Percentiles rank a stretch among this genome's conserved stretches.
Evolutionary conservation across 441 rosid species (phyloP).

Genomic region (Bruguiera hainesii): DNA sequence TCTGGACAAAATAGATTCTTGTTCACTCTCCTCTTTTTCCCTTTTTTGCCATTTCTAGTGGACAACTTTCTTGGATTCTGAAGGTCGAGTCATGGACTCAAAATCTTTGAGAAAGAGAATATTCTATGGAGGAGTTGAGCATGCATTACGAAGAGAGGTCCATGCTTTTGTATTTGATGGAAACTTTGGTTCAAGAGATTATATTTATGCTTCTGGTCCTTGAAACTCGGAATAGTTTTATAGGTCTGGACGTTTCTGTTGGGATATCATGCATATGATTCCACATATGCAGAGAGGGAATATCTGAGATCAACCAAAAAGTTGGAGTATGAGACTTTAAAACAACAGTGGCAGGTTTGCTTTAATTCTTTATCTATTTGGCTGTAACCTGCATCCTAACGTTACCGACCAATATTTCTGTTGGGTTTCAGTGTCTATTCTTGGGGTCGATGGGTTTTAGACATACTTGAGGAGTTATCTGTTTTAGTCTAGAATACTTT

Average conservation of each 20-base stretch:
- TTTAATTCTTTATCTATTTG: neutral
- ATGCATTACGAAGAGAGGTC: constrained; percentile 72
- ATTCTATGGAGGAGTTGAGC: constrained; percentile 95
- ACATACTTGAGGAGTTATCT: no score
- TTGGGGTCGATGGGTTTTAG: no score
- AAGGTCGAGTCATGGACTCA: constrained; percentile 77
- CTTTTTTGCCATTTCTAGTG: constrained; percentile 45
- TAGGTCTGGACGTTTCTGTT: constrained; percentile 89
- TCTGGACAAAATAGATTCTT: neutral
- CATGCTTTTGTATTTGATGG: constrained; percentile 17
- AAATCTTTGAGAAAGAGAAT: constrained; percentile 74
- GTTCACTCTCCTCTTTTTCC: neutral
- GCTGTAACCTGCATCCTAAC: neutral
- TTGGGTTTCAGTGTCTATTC: no score
- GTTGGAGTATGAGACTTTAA: constrained; percentile 59
- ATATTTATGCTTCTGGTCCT: constrained; percentile 16
- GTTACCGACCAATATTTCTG: neutral
- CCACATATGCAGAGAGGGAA: constrained; percentile 89
- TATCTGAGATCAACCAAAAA: constrained; percentile 52
- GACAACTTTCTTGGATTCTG: constrained; percentile 80
- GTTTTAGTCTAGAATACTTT: no score
- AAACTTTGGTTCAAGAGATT: constrained; percentile 6
- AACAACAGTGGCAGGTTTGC: constrained; percentile 5
- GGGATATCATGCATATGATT: constrained; percentile 81
- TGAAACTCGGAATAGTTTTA: constrained; percentile 24